These are phyloP conservation scores for Bassia scoparia DNA, from an alignment of 148 eudicot genomes.

Conservation along the genomic window DNA sequence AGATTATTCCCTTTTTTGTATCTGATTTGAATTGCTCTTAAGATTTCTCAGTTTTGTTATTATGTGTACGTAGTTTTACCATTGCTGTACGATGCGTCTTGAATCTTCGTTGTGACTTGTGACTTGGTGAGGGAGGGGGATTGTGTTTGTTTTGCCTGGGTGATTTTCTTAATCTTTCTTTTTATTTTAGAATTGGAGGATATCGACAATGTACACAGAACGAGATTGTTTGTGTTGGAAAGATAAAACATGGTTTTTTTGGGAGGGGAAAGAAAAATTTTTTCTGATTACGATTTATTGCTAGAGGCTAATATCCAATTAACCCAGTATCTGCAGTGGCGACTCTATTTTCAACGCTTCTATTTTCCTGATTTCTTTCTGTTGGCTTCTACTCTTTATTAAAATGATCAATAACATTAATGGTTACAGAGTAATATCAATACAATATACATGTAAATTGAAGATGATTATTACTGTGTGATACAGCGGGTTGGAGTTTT, in stretches of 20 bases:
- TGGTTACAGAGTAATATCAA: too few relatives aligned
- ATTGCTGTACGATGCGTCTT: too few relatives aligned
- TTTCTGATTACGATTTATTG: too few relatives aligned
- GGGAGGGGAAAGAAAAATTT: too few relatives aligned
- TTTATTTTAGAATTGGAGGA: background rate
- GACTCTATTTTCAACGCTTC: background rate
- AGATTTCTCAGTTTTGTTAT: too few relatives aligned
- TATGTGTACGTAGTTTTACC: background rate
- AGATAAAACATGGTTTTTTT: too few relatives aligned
- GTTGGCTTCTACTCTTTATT: background rate
- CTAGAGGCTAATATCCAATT: conserved; percentile 12
- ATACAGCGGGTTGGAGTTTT: too few relatives aligned
- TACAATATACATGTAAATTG: too few relatives aligned
- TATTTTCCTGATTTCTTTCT: background rate
- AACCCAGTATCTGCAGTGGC: background rate
- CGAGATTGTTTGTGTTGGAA: conserved; percentile 14
- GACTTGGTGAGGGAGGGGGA: background rate
- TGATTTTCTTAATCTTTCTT: background rate
- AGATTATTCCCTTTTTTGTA: background rate
- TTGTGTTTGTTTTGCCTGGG: background rate
- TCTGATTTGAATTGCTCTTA: background rate
- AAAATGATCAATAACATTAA: too few relatives aligned
- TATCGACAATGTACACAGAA: conserved; percentile 27
- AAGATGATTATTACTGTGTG: too few relatives aligned
- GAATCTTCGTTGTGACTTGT: background rate